Evolutionary conservation across 345 rosid genomes (phyloP), one percentile per base, ranked within the genome.

Genomic region (Passiflora organensis): DNA sequence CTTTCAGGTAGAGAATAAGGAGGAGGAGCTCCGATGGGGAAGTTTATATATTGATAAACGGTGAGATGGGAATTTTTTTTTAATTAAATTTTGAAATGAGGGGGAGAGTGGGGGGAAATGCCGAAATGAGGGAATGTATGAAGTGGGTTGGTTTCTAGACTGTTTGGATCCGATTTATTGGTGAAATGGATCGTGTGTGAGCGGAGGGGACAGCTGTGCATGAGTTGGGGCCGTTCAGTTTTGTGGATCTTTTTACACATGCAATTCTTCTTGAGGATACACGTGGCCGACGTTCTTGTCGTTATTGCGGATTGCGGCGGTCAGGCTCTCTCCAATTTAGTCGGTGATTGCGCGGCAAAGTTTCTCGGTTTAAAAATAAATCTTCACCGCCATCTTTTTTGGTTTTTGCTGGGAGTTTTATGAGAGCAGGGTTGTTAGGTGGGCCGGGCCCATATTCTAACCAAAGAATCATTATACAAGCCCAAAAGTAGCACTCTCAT

Each of bases 321-420:
- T 39, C 14, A 28, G 34, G 34, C 34, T 8, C 34, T 28, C 34
- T 28, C 67, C 63, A 28, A 48, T 17, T 48, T 22, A 15, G 59
- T 56, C 57, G 68, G 71, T 49, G 68, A 58, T 77, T 67, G 66
- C 67, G 82, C 77, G 80, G 82, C 80, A 77, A 58, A 62, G 1
- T 15, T 5, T 12, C 51, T 19, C 50, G 45, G 14, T 28, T 52
- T 56, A 21, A 58, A 45, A 6, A 6, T 11, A 0, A 41, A 41
- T 41, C 43, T 11, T 13, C 43, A 12, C 43, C 43, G 43, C 43
- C 43, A 10, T 8, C 10, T 47, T 14, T 13, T 24, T 11, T 15
- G 10, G 3, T 28, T 28, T 28, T 28, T 28, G 3, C 8, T 28
- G 34, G 34, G 34, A 28, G 34, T 28, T 28, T 28, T 28, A 8